phyloP scores from a whole-genome alignment of 1,139 yeast species.

The Yamadazyma dushanensis region DNA sequence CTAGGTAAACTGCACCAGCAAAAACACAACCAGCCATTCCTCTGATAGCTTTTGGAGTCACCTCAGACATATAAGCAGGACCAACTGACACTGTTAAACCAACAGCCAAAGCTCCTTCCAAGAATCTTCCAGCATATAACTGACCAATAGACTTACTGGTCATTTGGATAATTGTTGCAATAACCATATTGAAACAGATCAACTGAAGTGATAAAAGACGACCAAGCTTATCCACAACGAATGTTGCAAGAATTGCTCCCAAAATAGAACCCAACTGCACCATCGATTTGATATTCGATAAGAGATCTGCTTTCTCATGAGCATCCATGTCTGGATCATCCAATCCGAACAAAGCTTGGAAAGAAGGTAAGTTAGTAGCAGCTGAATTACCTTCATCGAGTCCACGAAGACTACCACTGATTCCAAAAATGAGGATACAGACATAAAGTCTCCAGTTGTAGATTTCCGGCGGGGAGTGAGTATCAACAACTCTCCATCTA shows the following conservation, averaged over 20 bases:
- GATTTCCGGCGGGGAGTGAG: slow-evolving; percentile 15
- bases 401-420: slow-evolving; percentile 57
- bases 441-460: slow-evolving; percentile 41
- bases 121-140: slow-evolving; percentile 48
- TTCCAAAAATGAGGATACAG: slow-evolving; percentile 50
- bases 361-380: slow-evolving; percentile 46
- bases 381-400: slow-evolving; percentile 53
- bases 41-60: slow-evolving; percentile 47
- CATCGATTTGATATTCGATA: slow-evolving; percentile 55
- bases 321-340: slow-evolving; percentile 32
- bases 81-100: slow-evolving; percentile 56
- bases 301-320: slow-evolving; percentile 35
- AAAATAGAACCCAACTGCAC: slow-evolving; percentile 56
- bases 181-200: slow-evolving; percentile 38
- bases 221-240: slow-evolving; percentile 49
- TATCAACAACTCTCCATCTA: slow-evolving; percentile 29
- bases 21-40: slow-evolving; percentile 46
- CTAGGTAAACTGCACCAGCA: slow-evolving; percentile 51
- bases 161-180: slow-evolving; percentile 45
- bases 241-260: slow-evolving; percentile 48
- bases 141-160: slow-evolving; percentile 42
- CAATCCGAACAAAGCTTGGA: slow-evolving; percentile 41
- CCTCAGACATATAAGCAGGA: slow-evolving; percentile 50
- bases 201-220: slow-evolving; percentile 47
- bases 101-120: slow-evolving; percentile 48